Conservation (phyloP, 2,329 filamentous ascomycete species). For the Curvularia lunata region DNA sequence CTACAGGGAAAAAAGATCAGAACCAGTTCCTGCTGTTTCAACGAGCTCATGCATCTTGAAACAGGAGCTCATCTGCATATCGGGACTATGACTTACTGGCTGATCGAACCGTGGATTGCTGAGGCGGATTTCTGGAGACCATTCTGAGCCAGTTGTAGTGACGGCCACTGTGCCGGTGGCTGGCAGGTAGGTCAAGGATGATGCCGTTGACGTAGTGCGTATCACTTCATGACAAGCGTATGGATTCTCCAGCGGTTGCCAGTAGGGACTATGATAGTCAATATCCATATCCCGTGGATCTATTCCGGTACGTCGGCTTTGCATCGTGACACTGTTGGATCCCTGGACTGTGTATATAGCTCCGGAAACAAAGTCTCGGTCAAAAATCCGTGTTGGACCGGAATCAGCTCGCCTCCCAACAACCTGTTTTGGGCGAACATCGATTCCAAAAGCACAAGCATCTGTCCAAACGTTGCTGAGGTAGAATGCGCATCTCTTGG, state of each 20-base stretch:
- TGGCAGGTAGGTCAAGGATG: conserved; percentile 39
- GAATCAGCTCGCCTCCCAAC: conserved; percentile 13
- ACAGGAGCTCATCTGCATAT: neutral
- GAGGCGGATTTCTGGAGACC: conserved; percentile 37
- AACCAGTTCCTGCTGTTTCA: neutral
- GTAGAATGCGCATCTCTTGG: conserved; percentile 25
- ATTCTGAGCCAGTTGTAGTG: conserved; percentile 40
- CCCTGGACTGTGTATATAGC: conserved; percentile 35
- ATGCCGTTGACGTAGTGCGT: conserved; percentile 38
- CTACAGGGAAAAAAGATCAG: neutral
- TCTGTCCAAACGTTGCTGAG: conserved; percentile 33
- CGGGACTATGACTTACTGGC: conserved; percentile 15
- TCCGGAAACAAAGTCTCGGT: conserved; percentile 32
- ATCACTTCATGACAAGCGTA: conserved; percentile 31
- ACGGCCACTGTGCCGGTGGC: conserved; percentile 37
- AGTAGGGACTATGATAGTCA: conserved; percentile 2
- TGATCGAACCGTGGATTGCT: conserved; percentile 35
- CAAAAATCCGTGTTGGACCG: conserved; percentile 33
- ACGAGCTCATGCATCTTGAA: neutral
- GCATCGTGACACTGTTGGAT: conserved; percentile 31
- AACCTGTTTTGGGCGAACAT: conserved; percentile 11
- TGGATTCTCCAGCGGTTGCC: conserved; percentile 7
- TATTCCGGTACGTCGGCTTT: conserved; percentile 11
- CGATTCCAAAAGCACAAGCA: conserved; percentile 33
- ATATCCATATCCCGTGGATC: conserved; percentile 10